These are phyloP conservation scores for Penicillium verhagenii DNA, from an alignment of 495 filamentous ascomycete species.

Conservation along the genomic window DNA sequence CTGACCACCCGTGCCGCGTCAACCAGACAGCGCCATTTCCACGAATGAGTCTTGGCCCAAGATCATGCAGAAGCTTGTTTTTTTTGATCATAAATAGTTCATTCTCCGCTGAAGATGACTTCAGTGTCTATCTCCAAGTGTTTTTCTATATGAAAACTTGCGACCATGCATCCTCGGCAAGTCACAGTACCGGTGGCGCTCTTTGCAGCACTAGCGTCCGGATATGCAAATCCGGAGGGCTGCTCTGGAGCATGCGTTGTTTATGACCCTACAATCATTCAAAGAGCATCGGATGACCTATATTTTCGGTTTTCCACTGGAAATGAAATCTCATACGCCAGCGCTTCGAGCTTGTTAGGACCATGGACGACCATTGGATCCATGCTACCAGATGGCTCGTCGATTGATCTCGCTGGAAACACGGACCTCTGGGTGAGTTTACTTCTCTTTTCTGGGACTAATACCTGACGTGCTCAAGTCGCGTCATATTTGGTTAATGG, in stretches of 20 bases:
- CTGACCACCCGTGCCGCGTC: background rate
- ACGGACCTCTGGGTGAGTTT: slow-evolving; percentile 62
- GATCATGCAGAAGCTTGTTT: background rate
- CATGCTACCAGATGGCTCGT: slow-evolving; percentile 57
- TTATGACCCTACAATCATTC: slow-evolving; percentile 66
- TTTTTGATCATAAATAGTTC: background rate
- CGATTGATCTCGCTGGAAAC: slow-evolving; percentile 59
- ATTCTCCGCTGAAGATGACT: no score
- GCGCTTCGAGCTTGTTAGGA: slow-evolving; percentile 56
- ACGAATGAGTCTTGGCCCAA: background rate
- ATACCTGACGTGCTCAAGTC: background rate
- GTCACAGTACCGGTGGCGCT: slow-evolving; percentile 4
- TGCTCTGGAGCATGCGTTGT: slow-evolving; percentile 61
- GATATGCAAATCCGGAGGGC: slow-evolving; percentile 53
- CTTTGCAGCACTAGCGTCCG: slow-evolving; percentile 30
- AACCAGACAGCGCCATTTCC: background rate
- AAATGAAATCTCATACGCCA: slow-evolving; percentile 62
- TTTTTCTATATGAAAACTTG: background rate
- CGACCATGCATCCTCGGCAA: slow-evolving; percentile 6
- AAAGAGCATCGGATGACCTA: slow-evolving; percentile 56
- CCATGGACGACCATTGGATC: slow-evolving; percentile 66
- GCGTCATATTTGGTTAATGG: background rate
- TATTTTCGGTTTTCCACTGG: slow-evolving; percentile 77
- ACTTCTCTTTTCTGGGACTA: background rate
- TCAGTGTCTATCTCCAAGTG: background rate